Percentiles rank a stretch among this genome's conserved stretches.
phyloP scores from a whole-genome alignment of 805 yeast genomes.

The Candida rishiriensis region DNA sequence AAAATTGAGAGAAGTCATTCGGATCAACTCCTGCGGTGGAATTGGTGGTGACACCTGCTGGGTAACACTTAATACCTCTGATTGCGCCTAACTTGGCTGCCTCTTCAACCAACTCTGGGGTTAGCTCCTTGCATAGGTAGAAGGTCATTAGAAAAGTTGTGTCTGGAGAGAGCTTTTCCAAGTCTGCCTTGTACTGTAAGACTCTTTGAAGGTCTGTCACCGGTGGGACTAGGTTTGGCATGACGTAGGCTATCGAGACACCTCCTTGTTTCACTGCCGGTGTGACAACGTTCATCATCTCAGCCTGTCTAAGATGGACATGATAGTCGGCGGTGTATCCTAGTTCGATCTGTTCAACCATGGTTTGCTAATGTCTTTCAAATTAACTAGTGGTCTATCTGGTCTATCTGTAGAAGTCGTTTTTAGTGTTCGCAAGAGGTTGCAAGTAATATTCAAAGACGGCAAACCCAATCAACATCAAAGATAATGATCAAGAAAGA shows the following conservation, averaged over 20 bases:
- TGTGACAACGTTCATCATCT: slow-evolving; percentile 85
- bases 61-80: slow-evolving; percentile 92
- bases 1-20: slow-evolving; percentile 82
- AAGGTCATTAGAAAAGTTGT: slow-evolving; percentile 91
- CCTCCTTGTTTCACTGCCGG: slow-evolving; percentile 94
- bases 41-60: slow-evolving; percentile 99
- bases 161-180: slow-evolving; percentile 66
- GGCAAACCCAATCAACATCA: no score
- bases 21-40: slow-evolving; percentile 90
- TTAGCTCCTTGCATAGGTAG: slow-evolving; percentile 70
- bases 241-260: slow-evolving; percentile 81
- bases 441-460: no score
- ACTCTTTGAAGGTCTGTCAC: slow-evolving; percentile 73
- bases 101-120: slow-evolving; percentile 77
- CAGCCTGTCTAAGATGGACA: slow-evolving; percentile 92
- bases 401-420: no score
- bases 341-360: slow-evolving; percentile 37
- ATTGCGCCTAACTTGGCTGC: slow-evolving; percentile 71
- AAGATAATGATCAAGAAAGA: no score
- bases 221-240: slow-evolving; percentile 97
- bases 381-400: no score
- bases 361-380: not conserved
- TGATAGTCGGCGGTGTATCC: slow-evolving; percentile 89
- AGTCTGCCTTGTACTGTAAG: slow-evolving; percentile 56
- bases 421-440: no score